Conservation (phyloP, 2,329 filamentous ascomycete genomes). For the Trichothecium sympodiale region DNA sequence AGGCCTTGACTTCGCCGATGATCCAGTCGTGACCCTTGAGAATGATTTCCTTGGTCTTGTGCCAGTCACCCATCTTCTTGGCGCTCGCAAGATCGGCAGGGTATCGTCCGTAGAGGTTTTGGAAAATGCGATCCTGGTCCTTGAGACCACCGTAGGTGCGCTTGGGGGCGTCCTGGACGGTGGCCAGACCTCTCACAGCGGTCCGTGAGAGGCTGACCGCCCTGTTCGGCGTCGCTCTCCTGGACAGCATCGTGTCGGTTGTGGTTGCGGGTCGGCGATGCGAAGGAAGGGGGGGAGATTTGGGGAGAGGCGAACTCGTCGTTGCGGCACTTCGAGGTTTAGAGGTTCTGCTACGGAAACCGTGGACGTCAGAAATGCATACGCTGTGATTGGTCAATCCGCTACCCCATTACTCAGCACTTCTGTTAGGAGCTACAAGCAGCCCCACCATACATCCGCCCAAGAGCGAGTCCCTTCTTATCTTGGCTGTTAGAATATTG, state of each 20-base stretch:
- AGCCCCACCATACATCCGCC: not conserved
- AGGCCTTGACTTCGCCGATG: slow-evolving; percentile 94
- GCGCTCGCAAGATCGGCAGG: slow-evolving; percentile 85
- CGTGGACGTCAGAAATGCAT: slow-evolving; percentile 25
- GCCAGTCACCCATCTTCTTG: slow-evolving; percentile 97
- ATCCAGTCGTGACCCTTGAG: slow-evolving; percentile 98
- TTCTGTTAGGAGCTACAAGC: slow-evolving; percentile 17
- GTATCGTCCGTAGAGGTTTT: slow-evolving; percentile 93
- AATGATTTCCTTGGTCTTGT: slow-evolving; percentile 98
- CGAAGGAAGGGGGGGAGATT: slow-evolving; percentile 8
- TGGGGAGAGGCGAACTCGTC: slow-evolving; percentile 15
- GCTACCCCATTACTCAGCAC: slow-evolving; percentile 15
- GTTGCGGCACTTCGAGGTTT: slow-evolving; percentile 26
- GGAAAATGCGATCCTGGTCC: slow-evolving; percentile 98
- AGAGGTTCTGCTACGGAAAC: not conserved
- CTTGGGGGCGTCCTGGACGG: slow-evolving; percentile 65
- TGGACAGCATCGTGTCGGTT: slow-evolving; percentile 30
- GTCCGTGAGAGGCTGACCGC: slow-evolving; percentile 29
- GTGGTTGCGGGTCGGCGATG: slow-evolving; percentile 16
- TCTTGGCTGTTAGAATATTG: slow-evolving; percentile 3
- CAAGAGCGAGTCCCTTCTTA: slow-evolving; percentile 4
- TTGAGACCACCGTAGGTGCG: slow-evolving; percentile 74
- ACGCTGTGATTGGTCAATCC: slow-evolving; percentile 30
- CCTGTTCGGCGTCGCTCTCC: slow-evolving; percentile 28
- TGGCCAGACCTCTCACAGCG: slow-evolving; percentile 61